phyloP scores from a whole-genome alignment of 306 rosid species.

The Chamaecrista fasciculata region DNA sequence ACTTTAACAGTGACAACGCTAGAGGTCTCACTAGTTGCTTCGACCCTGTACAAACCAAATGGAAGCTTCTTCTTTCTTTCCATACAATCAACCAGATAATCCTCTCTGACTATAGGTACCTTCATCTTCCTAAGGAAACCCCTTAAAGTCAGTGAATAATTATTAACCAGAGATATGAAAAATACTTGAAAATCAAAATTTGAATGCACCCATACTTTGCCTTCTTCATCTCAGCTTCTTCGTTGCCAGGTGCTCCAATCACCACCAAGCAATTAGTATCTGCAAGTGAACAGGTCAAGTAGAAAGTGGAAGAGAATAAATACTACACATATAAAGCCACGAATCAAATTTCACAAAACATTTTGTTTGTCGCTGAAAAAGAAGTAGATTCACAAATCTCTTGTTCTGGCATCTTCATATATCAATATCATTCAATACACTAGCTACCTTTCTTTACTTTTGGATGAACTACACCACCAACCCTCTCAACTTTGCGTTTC shows the following conservation, averaged over 20 bases:
- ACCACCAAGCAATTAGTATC: conserved; percentile 90
- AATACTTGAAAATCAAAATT: conserved; percentile 27
- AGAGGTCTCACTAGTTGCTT: conserved; percentile 64
- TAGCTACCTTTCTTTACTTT: conserved; percentile 78
- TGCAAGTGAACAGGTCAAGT: conserved; percentile 43
- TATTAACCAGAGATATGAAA: conserved; percentile 17
- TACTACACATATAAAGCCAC: conserved; percentile 6
- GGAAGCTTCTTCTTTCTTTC: conserved; percentile 76
- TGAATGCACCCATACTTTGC: conserved; percentile 57
- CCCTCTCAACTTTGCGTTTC: conserved; percentile 60
- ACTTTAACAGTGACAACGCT: conserved; percentile 92
- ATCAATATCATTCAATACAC: conserved; percentile 27
- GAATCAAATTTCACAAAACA: background rate
- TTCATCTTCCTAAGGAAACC: conserved; percentile 77
- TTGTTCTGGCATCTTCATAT: background rate
- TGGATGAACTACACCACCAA: conserved; percentile 68
- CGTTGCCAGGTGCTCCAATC: conserved; percentile 54
- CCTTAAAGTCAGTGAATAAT: conserved; percentile 22
- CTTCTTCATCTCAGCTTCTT: conserved; percentile 70
- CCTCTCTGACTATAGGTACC: conserved; percentile 81
- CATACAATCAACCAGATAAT: conserved; percentile 81
- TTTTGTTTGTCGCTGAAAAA: background rate
- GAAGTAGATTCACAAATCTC: background rate
- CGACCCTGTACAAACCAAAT: conserved; percentile 71
- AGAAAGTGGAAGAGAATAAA: conserved; percentile 8